Base-by-base conservation (phyloP, 352 stramenopile genomes). In the Phytopythium delawarense region DNA sequence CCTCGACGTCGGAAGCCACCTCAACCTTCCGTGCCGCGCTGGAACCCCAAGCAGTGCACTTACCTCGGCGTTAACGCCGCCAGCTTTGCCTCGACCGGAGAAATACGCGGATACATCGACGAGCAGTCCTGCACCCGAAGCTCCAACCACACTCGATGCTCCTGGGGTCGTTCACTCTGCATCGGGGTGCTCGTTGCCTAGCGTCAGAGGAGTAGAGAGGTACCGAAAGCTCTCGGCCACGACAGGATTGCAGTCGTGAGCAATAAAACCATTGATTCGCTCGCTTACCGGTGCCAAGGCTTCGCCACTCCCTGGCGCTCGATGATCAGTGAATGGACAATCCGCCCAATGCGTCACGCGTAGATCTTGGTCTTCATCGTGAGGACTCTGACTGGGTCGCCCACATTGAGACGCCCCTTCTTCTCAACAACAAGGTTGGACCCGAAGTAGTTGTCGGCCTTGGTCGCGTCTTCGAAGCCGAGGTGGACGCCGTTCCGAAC, bases 361-460 rank as follows among this genome's bases (percentile, higher is more conserved):
- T 77, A 76, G 1, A 92, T 42, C 20, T 80, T 71, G 7, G 56
- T 68, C 69, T 92, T 92, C 16, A 88, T 70, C 35, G 82, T 91
- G 13, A 94, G 69, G 12, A 94, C 72, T 39, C 89, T 84, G 11
- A 87, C 78, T 7, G 59, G 50, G 4, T 73, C 74, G 13, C 82
- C 84, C 37, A 91, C 57, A 4, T 65, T 59, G 55, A 94, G 54
- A 2, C 42, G 44, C 13, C 70, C 71, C 16, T 62, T 23, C 8
- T 63, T 54, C 53, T 91, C 79, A 2, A 79, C 66, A 5, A 94
- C 70, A 39, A 92, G 64, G 58, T 94, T 94, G 4, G 85, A 91
- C 3, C 85, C 85, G 57, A 94, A 94, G 71, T 91, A 94, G 46
- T 78, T 79, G 44, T 88, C 64, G 2, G 78, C 53, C 55, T 73